These are phyloP conservation scores for Clonostachys solani DNA, from an alignment of 2,329 filamentous ascomycete genomes.

Conservation along the genomic window DNA sequence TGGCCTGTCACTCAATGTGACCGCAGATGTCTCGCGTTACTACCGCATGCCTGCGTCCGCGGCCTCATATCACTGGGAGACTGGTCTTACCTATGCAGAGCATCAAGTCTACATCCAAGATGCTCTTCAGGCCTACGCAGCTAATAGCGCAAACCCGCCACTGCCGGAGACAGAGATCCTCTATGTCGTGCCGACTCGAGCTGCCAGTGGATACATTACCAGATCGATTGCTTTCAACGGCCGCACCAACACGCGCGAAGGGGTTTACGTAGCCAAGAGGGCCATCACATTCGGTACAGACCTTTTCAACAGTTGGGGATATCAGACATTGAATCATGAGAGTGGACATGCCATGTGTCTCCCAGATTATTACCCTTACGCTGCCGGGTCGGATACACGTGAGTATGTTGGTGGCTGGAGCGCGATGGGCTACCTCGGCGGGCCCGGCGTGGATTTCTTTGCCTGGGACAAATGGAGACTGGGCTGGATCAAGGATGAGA, in stretches of 20 bases:
- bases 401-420: slow-evolving; percentile 28
- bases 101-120: not conserved
- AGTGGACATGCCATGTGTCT: slow-evolving; percentile 30
- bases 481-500: slow-evolving; percentile 25
- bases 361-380: slow-evolving; percentile 27
- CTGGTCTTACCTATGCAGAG: not conserved
- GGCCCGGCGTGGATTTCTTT: slow-evolving; percentile 26
- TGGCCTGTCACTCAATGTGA: slow-evolving; percentile 12
- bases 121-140: not conserved
- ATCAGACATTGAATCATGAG: slow-evolving; percentile 28
- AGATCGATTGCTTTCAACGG: not conserved
- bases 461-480: slow-evolving; percentile 32
- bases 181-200: slow-evolving; percentile 16
- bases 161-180: slow-evolving; percentile 12
- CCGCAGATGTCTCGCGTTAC: slow-evolving; percentile 11
- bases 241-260: not conserved
- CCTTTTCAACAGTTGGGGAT: slow-evolving; percentile 20
- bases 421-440: slow-evolving; percentile 26
- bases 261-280: slow-evolving; percentile 15
- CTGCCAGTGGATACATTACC: not conserved
- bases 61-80: not conserved
- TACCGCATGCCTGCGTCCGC: slow-evolving; percentile 15
- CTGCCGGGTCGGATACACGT: slow-evolving; percentile 12
- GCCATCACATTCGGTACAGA: slow-evolving; percentile 25
- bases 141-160: too few relatives aligned